A percentile compares a stretch with the other conserved stretches of the same genome.
phyloP scores from a whole-genome alignment of 441 rosid genomes.

The Raphanus hybrid region DNA sequence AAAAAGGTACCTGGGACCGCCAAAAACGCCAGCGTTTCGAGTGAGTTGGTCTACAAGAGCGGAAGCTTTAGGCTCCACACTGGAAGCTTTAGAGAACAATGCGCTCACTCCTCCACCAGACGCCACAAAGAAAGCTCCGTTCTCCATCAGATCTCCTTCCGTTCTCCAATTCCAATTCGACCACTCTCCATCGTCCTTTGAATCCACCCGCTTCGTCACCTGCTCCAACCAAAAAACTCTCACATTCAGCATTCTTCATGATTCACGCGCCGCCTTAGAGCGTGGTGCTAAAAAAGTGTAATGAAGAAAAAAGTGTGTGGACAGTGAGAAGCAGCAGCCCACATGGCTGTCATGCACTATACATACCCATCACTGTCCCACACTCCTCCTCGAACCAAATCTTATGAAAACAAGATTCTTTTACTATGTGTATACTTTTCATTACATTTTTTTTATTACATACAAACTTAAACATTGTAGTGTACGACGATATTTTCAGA shows the following conservation, averaged over 20 bases:
- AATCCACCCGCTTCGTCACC: constrained; percentile 98
- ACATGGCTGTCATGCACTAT: constrained; percentile 41
- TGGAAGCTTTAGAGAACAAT: constrained; percentile 75
- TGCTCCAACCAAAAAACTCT: constrained; percentile 34
- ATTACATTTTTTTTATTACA: not conserved
- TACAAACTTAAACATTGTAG: not conserved
- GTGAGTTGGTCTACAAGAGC: constrained; percentile 67
- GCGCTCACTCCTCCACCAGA: constrained; percentile 73
- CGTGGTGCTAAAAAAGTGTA: constrained; percentile 11
- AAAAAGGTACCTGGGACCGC: constrained; percentile 63
- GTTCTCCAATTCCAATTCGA: constrained; percentile 92
- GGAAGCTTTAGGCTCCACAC: constrained; percentile 80
- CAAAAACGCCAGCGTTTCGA: constrained; percentile 72
- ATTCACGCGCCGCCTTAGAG: constrained; percentile 15
- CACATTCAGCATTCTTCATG: not conserved
- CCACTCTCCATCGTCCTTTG: constrained; percentile 82
- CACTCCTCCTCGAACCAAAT: constrained; percentile 22
- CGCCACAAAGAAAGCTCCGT: constrained; percentile 94
- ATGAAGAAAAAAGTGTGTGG: constrained; percentile 4
- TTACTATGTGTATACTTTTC: not conserved
- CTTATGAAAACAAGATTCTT: constrained; percentile 15
- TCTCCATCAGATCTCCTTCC: constrained; percentile 84
- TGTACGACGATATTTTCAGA: constrained; percentile 23
- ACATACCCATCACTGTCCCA: constrained; percentile 37
- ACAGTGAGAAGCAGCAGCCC: constrained; percentile 35